Percentiles rank a stretch among this genome's conserved stretches.
Conservation (phyloP, 2,329 filamentous ascomycete genomes). For the Hymenoscyphus albidus region DNA sequence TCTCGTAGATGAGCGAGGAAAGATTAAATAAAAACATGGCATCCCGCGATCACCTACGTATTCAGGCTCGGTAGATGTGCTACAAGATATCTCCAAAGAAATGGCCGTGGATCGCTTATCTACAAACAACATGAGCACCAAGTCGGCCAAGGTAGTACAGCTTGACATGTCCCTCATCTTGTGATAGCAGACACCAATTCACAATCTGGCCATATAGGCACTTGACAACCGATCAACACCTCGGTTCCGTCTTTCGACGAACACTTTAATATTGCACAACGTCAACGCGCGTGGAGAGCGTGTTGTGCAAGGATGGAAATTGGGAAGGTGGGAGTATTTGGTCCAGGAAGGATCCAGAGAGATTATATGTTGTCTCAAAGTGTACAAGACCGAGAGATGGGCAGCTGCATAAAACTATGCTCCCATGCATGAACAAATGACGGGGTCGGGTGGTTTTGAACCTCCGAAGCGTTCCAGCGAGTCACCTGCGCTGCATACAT, state of each 20-base stretch:
- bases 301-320: neutral
- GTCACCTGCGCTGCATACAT: constrained; percentile 1
- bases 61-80: neutral
- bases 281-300: neutral
- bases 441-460: constrained; percentile 9
- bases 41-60: too few species aligned
- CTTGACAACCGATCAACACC: neutral
- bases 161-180: neutral
- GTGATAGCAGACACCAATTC: neutral
- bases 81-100: neutral
- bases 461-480: neutral
- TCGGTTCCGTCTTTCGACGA: neutral
- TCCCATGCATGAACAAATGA: constrained; percentile 1
- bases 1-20: too few species aligned
- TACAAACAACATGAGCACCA: neutral
- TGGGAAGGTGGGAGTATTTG: neutral
- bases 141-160: neutral
- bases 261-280: neutral
- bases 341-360: neutral
- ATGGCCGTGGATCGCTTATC: neutral
- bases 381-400: neutral
- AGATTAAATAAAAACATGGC: too few species aligned
- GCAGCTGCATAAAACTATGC: constrained; percentile 8
- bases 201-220: neutral
- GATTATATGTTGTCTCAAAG: neutral